Percentiles rank a stretch among this genome's conserved stretches.
Evolutionary conservation across 345 rosid species (phyloP).

Genomic region (Hypericum perforatum): DNA sequence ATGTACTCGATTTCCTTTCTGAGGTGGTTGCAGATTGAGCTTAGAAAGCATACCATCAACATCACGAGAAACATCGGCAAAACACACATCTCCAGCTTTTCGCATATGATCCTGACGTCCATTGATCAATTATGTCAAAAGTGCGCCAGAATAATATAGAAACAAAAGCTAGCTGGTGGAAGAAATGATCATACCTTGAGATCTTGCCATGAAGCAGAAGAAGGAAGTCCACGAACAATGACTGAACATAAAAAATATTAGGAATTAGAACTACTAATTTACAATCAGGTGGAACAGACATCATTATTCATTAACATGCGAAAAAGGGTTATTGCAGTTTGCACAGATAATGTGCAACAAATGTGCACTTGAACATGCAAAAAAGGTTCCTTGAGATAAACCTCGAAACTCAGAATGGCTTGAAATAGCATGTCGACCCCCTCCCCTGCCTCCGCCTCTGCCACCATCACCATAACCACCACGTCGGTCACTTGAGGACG

Average conservation of each 20-base stretch:
- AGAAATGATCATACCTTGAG: conserved; percentile 47
- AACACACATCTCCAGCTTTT: conserved; percentile 94
- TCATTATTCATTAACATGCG: background rate
- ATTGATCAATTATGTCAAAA: conserved; percentile 7
- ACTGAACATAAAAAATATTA: conserved; percentile 32
- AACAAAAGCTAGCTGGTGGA: conserved; percentile 1
- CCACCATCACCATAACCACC: conserved; percentile 24
- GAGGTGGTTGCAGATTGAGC: background rate
- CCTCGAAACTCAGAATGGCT: conserved; percentile 95
- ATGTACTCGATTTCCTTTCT: background rate
- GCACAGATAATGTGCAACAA: background rate
- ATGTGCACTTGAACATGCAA: background rate
- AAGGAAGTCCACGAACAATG: conserved; percentile 74
- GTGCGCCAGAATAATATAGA: background rate
- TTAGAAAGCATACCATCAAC: conserved; percentile 45
- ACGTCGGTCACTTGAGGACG: conserved; percentile 25
- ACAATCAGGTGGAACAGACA: background rate
- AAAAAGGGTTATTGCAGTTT: too few relatives aligned
- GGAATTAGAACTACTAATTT: background rate
- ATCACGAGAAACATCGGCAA: conserved; percentile 87
- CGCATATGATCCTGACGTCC: conserved; percentile 84
- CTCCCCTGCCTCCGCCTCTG: conserved; percentile 15
- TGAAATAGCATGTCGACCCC: conserved; percentile 38
- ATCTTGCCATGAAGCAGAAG: conserved; percentile 99
- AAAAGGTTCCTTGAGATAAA: conserved; percentile 13